Conservation (phyloP, 257 asterid species). For the Primulina eburnea region DNA sequence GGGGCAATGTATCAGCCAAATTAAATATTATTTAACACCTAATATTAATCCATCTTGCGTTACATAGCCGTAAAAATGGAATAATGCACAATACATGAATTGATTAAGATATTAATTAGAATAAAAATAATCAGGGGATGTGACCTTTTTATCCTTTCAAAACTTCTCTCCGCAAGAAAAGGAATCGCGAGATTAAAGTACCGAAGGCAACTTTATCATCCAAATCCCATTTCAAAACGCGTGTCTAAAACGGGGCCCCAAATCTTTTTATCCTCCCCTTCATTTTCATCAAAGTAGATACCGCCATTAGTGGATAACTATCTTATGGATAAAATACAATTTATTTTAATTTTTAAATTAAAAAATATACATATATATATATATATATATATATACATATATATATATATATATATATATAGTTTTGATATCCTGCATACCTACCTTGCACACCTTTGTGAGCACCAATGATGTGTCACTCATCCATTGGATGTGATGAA, state of each 20-base stretch:
- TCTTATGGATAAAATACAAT: neutral
- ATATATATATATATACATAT: no score
- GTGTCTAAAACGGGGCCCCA: conserved; percentile 25
- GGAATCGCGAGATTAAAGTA: neutral
- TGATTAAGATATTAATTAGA: conserved; percentile 9
- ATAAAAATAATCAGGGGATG: conserved; percentile 9
- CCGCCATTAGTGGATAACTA: conserved; percentile 7
- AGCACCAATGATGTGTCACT: no score
- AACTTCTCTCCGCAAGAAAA: neutral
- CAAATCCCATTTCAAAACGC: conserved; percentile 16
- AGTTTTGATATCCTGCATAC: no score
- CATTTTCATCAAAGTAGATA: conserved; percentile 3
- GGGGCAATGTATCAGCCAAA: no score
- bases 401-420: no score
- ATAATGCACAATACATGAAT: conserved; percentile 10
- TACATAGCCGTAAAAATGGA: conserved; percentile 32
- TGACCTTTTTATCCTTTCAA: conserved; percentile 2
- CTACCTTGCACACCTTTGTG: no score
- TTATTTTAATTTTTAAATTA: no score
- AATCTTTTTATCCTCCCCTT: neutral
- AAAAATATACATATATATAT: no score
- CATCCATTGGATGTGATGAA: no score
- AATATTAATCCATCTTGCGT: conserved; percentile 33
- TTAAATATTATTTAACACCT: conserved; percentile 22
- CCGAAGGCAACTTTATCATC: neutral